Conservation (phyloP, 2,329 filamentous ascomycete genomes). For the Exophiala lecanii-corni region DNA sequence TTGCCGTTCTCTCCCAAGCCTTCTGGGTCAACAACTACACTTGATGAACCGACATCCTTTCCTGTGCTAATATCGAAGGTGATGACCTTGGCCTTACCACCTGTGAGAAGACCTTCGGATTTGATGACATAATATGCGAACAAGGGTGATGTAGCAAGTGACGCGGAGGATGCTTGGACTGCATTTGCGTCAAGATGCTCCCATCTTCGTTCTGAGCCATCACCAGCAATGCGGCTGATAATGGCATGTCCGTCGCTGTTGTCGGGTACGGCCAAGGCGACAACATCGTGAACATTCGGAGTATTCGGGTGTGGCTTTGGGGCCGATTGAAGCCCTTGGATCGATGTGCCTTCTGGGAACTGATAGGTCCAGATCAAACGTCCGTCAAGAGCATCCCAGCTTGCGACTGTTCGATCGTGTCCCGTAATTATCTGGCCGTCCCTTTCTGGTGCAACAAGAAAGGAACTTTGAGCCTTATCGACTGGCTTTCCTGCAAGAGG, state of each 20-base stretch:
- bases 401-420: conserved; percentile 63
- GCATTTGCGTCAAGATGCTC: conserved; percentile 61
- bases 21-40: conserved; percentile 69
- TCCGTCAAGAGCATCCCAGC: conserved; percentile 81
- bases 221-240: conserved; percentile 59
- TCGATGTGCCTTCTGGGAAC: conserved; percentile 46
- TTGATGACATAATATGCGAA: conserved; percentile 73
- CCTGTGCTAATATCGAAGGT: conserved; percentile 70
- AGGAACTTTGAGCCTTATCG: conserved; percentile 34
- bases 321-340: conserved; percentile 27
- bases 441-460: conserved; percentile 51
- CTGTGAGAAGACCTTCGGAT: conserved; percentile 60
- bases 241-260: conserved; percentile 62
- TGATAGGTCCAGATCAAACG: conserved; percentile 69
- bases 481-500: conserved; percentile 50
- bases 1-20: conserved; percentile 39
- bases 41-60: conserved; percentile 65
- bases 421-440: conserved; percentile 74
- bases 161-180: conserved; percentile 67
- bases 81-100: conserved; percentile 72
- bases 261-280: conserved; percentile 50
- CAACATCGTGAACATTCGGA: conserved; percentile 57
- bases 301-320: conserved; percentile 53
- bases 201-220: conserved; percentile 72
- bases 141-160: conserved; percentile 65